A percentile compares a stretch with the other conserved stretches of the same genome.
These are phyloP conservation scores for Penicillium sp. DNA, from an alignment of 2,329 filamentous ascomycete species.

Conservation along the genomic window DNA sequence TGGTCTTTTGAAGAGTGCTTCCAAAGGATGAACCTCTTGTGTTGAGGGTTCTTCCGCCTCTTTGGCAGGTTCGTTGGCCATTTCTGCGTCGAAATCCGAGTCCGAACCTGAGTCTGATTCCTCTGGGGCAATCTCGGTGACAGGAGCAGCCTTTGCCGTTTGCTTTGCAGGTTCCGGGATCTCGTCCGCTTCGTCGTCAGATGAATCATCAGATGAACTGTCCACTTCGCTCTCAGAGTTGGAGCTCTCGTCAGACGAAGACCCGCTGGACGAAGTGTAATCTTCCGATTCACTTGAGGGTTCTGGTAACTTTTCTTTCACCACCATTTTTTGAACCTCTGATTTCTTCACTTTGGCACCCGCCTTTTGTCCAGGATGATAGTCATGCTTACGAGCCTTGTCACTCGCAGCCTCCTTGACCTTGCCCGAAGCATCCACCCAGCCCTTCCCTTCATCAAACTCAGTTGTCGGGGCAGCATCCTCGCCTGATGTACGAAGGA, in stretches of 20 bases:
- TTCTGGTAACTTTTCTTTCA: constrained; percentile 24
- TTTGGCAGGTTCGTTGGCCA: constrained; percentile 20
- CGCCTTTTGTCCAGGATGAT: constrained; percentile 39
- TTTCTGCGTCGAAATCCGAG: constrained; percentile 13
- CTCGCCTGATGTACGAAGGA: constrained; percentile 67
- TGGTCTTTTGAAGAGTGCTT: constrained; percentile 85
- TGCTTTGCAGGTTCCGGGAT: constrained; percentile 11
- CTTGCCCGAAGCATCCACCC: constrained; percentile 80
- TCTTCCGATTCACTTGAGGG: constrained; percentile 37
- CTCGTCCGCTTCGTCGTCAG: constrained; percentile 34
- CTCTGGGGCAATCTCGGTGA: constrained; percentile 15
- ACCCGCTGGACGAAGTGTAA: constrained; percentile 48
- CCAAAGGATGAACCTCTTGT: constrained; percentile 78
- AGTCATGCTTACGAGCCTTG: constrained; percentile 38
- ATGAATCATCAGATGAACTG: constrained; percentile 36
- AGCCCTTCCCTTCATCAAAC: constrained; percentile 84
- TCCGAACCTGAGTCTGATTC: constrained; percentile 20
- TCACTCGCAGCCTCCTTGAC: constrained; percentile 60
- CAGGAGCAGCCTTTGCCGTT: constrained; percentile 18
- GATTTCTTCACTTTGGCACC: constrained; percentile 40
- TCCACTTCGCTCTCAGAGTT: constrained; percentile 37
- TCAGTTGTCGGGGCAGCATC: constrained; percentile 60
- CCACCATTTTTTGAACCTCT: constrained; percentile 20
- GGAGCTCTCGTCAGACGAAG: constrained; percentile 38
- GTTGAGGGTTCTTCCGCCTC: constrained; percentile 35